Evolutionary conservation across 495 filamentous ascomycete species (phyloP).

Genomic region (Apodospora peruviana): DNA sequence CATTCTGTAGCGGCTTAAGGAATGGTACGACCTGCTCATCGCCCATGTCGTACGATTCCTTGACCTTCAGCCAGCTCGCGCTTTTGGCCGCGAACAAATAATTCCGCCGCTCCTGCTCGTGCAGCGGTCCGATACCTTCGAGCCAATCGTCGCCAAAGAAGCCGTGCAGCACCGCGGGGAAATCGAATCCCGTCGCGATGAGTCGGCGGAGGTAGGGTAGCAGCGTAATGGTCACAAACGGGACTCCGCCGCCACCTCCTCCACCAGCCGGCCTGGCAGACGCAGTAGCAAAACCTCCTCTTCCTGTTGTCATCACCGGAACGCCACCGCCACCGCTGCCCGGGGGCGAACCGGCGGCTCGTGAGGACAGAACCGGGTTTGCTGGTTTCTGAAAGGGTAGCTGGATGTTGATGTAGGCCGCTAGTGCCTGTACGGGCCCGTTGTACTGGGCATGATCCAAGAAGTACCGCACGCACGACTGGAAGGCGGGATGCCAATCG

Average conservation of each 20-base stretch:
- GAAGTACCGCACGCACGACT: constrained; percentile 89
- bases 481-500: constrained; percentile 90
- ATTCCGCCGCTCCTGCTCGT: constrained; percentile 87
- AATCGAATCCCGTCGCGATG: constrained; percentile 87
- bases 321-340: constrained; percentile 19
- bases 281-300: background rate
- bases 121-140: constrained; percentile 69
- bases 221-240: constrained; percentile 50
- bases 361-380: constrained; percentile 29
- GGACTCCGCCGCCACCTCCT: background rate
- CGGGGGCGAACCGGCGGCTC: constrained; percentile 19
- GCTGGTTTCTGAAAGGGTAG: constrained; percentile 59
- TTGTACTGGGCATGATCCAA: constrained; percentile 87
- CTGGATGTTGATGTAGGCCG: constrained; percentile 83
- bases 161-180: constrained; percentile 76
- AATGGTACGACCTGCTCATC: constrained; percentile 81
- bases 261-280: background rate
- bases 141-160: constrained; percentile 94
- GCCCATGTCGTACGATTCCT: constrained; percentile 81
- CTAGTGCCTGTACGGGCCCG: constrained; percentile 75
- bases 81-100: constrained; percentile 94
- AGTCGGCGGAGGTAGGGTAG: constrained; percentile 87
- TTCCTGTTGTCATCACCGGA: background rate
- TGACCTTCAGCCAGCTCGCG: constrained; percentile 79
- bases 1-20: constrained; percentile 68